phyloP scores from a whole-genome alignment of 139 green algal genomes.

The Tetradesmus obliquus region DNA sequence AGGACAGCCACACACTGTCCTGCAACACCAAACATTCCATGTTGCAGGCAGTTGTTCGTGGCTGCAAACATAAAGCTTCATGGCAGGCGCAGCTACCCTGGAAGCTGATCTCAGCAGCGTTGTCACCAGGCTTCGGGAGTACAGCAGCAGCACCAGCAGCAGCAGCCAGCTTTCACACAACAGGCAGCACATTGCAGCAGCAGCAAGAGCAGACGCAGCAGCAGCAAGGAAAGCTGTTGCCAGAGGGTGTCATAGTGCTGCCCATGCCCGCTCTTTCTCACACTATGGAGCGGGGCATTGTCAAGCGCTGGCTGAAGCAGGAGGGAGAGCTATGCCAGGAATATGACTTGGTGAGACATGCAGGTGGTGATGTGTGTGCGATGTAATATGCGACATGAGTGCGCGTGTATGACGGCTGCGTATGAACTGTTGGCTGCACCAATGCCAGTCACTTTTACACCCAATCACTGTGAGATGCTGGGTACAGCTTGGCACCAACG shows the following conservation, averaged over 20 bases:
- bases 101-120: neutral
- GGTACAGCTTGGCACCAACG: too few species aligned
- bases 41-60: neutral
- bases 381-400: too few species aligned
- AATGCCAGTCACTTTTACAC: too few species aligned
- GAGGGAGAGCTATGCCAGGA: neutral
- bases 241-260: constrained; percentile 13
- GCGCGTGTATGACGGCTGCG: too few species aligned
- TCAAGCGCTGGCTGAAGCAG: constrained; percentile 16
- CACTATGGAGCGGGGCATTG: neutral
- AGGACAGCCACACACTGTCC: neutral
- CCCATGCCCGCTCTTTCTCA: constrained; percentile 38
- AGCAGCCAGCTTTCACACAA: neutral
- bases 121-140: neutral
- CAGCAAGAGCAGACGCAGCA: neutral
- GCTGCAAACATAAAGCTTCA: neutral
- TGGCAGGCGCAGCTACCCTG: neutral
- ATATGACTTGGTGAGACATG: constrained; percentile 2
- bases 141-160: neutral
- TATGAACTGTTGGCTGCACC: too few species aligned
- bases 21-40: neutral
- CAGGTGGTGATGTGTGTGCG: neutral
- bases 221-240: neutral
- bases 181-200: neutral
- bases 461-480: too few species aligned